A percentile compares a stretch with the other conserved stretches of the same genome.
These are phyloP conservation scores for Serendipita sp. DNA, from an alignment of 768 basidiomycete genomes.

Conservation along the genomic window DNA sequence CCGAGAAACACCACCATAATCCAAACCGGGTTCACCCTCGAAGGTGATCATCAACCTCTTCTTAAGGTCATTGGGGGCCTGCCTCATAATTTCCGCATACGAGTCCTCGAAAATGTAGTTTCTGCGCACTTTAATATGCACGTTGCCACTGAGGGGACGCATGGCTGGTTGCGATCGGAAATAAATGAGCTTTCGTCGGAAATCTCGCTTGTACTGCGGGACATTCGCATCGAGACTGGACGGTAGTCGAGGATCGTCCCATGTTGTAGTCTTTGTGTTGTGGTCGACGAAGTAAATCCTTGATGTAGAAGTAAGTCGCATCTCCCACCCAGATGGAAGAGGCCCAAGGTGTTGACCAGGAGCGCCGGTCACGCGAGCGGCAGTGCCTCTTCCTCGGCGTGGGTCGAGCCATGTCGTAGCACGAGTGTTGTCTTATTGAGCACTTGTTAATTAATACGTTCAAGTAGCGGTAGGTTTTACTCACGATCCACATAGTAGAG, in stretches of 20 bases:
- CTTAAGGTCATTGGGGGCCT: constrained; percentile 95
- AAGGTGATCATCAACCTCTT: constrained; percentile 99
- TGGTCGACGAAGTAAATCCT: constrained; percentile 99
- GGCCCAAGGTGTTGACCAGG: constrained; percentile 62
- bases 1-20: constrained; percentile 97
- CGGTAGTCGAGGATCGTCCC: constrained; percentile 93
- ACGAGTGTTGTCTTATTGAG: constrained; percentile 57
- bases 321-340: constrained; percentile 96
- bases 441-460: not conserved
- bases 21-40: constrained; percentile 95
- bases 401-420: constrained; percentile 99
- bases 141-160: constrained; percentile 95
- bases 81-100: constrained; percentile 99
- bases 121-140: constrained; percentile 94
- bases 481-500: constrained; percentile 90
- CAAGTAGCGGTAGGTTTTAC: not conserved
- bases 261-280: constrained; percentile 99
- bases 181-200: constrained; percentile 96
- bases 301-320: constrained; percentile 95
- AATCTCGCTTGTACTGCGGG: constrained; percentile 99
- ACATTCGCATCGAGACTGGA: constrained; percentile 93
- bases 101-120: constrained; percentile 99
- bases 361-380: not conserved
- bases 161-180: constrained; percentile 98
- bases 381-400: constrained; percentile 31